Base-by-base conservation (phyloP, 768 basidiomycete species). In the Hydnomerulius pinastri region DNA sequence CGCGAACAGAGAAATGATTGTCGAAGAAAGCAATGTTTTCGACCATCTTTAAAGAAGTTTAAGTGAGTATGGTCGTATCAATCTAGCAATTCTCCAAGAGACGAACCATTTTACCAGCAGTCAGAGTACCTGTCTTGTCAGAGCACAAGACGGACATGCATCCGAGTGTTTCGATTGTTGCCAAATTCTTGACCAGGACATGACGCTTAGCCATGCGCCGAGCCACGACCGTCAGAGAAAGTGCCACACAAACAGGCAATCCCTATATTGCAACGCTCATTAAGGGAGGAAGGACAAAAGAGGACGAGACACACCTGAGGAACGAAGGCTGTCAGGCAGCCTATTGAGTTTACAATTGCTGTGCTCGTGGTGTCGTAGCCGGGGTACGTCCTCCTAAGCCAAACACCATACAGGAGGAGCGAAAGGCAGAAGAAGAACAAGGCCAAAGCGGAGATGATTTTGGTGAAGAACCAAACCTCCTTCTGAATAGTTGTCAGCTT, bases 51-150 rank as follows among this genome's bases (percentile, higher is more conserved):
- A 18, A 10, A 38, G 2, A 43, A n/a, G n/a, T n/a, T 35, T 30
- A 24, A 3, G n/a, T 51, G 8, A 43, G 38, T 21, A 43, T n/a
- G 9, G 15, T 17, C 11, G 17, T 1, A 9, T 4, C 10, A 24
- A 21, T 27, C 12, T 27, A 20, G n/a, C 17, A 23, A 11, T 13
- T 20, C 13, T 6, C 7, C 46, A 57, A 17, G 4, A 2, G 33
- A 51, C 64, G 46, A 39, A 69, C 70, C 80, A 81, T 81, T 51
- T 66, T 69, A 10, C 74, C 75, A 27, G 74, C 63, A 0, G 75
- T 80, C 23, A 81, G 67, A 1, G 75, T 79, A 21, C 77, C 77
- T 2, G 77, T 76, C 58, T 82, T 82, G 67, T 82, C 80, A 7
- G 77, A 76, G 59, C 77, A 78, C 13, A 82, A 51, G 36, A 79